These are phyloP conservation scores for Claviceps sp. DNA, from an alignment of 2,329 filamentous ascomycete genomes.

Conservation along the genomic window DNA sequence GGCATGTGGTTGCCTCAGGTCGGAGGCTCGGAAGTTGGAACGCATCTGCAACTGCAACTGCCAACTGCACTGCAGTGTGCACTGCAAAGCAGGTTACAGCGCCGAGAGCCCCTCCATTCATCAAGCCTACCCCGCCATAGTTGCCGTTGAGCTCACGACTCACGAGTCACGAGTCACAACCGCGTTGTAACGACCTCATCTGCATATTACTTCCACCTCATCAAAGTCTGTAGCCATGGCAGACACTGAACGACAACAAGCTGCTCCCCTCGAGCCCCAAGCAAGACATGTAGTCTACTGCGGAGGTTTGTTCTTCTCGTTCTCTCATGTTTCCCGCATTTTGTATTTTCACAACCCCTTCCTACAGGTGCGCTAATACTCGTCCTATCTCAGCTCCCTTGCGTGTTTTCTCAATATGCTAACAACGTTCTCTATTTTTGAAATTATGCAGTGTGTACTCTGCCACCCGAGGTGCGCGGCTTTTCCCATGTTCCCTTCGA, in stretches of 20 bases:
- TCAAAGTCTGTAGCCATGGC: slow-evolving; percentile 31
- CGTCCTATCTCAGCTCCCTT: not conserved
- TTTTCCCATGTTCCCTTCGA: not conserved
- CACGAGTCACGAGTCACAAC: slow-evolving; percentile 2
- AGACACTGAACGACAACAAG: slow-evolving; percentile 35
- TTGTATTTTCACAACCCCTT: not conserved
- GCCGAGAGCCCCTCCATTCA: not conserved
- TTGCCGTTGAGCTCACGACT: not conserved
- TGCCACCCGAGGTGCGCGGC: slow-evolving; percentile 47
- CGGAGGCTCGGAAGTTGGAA: not conserved
- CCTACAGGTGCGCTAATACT: not conserved
- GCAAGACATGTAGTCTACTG: slow-evolving; percentile 42
- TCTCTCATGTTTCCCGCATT: not conserved
- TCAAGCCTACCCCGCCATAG: not conserved
- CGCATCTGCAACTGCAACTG: not conserved
- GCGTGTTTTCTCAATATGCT: slow-evolving; percentile 3
- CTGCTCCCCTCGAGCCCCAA: slow-evolving; percentile 32
- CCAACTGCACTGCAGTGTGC: not conserved
- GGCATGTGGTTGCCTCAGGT: too few species aligned
- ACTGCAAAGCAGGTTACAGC: not conserved
- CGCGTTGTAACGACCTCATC: not conserved
- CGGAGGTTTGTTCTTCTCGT: slow-evolving; percentile 35
- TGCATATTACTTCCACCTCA: not conserved
- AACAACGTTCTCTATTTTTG: not conserved
- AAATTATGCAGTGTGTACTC: slow-evolving; percentile 41